A percentile compares a stretch with the other conserved stretches of the same genome.
These are phyloP conservation scores for Aegle marmelos DNA, from an alignment of 345 rosid genomes.

Conservation along the genomic window DNA sequence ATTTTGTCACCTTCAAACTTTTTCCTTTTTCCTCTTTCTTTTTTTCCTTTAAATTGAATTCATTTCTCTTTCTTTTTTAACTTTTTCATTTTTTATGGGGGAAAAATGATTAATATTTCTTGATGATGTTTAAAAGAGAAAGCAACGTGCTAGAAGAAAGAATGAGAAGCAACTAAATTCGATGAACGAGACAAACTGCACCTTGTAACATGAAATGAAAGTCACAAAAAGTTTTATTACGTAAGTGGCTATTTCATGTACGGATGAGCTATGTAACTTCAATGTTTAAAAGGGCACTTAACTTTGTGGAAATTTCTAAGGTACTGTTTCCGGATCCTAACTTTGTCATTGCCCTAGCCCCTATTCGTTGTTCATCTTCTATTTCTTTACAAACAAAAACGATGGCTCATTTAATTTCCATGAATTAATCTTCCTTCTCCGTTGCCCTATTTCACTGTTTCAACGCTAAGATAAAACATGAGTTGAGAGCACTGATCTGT, in stretches of 20 bases:
- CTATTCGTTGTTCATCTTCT: not conserved
- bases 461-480: conserved; percentile 10
- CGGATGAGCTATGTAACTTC: not conserved
- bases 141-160: not conserved
- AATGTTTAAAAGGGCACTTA: not conserved
- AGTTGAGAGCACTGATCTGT: not conserved
- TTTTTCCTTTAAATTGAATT: too few relatives aligned
- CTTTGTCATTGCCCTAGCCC: not conserved
- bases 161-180: too few relatives aligned
- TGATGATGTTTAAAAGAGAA: not conserved
- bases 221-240: not conserved
- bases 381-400: not conserved
- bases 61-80: too few relatives aligned
- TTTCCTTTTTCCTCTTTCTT: not conserved
- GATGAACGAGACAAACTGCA: not conserved
- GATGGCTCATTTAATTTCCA: not conserved
- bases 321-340: too few relatives aligned
- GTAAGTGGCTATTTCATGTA: not conserved
- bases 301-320: too few relatives aligned
- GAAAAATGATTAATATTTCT: too few relatives aligned
- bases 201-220: not conserved
- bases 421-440: not conserved
- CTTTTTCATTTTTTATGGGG: too few relatives aligned
- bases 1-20: not conserved
- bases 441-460: conserved; percentile 1